These are phyloP conservation scores for Rhodotorula sp. DNA, from an alignment of 1,284 basidiomycete species.

Conservation along the genomic window DNA sequence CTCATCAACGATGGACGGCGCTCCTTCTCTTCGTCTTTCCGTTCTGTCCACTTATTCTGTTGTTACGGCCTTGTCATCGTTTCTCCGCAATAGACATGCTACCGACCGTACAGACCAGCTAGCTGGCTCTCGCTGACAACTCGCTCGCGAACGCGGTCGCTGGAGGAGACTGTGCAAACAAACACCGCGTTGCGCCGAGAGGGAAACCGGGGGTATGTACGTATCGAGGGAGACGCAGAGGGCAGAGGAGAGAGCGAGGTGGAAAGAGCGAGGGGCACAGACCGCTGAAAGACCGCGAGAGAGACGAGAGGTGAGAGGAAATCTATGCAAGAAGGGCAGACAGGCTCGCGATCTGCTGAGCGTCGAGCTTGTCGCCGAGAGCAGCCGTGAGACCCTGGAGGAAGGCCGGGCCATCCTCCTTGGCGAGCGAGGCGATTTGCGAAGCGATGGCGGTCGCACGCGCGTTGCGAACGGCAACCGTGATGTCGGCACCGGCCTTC, in stretches of 20 bases:
- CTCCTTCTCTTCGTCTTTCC: too few relatives aligned
- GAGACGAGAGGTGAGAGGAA: neutral
- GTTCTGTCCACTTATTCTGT: neutral
- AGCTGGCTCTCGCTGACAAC: too few relatives aligned
- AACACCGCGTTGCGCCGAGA: too few relatives aligned
- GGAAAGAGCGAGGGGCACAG: neutral
- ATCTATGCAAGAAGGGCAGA: neutral
- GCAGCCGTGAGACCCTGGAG: conserved; percentile 40
- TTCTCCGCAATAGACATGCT: too few relatives aligned
- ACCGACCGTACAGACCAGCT: too few relatives aligned
- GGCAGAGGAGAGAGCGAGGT: neutral
- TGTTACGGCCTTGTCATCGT: too few relatives aligned
- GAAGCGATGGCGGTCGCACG: conserved; percentile 45
- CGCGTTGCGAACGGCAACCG: conserved; percentile 43
- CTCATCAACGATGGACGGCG: too few relatives aligned
- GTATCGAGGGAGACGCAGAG: neutral
- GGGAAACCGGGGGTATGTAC: too few relatives aligned
- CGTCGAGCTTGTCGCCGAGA: conserved; percentile 28
- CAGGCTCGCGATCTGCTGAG: neutral
- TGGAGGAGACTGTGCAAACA: too few relatives aligned
- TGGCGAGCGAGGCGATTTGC: conserved; percentile 46
- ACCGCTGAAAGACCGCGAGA: neutral
- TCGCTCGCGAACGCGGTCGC: too few relatives aligned
- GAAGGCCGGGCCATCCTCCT: conserved; percentile 42
- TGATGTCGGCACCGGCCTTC: conserved; percentile 42